Evolutionary conservation across 305 asterid species (phyloP).

Genomic region (Striga hermonthica): DNA sequence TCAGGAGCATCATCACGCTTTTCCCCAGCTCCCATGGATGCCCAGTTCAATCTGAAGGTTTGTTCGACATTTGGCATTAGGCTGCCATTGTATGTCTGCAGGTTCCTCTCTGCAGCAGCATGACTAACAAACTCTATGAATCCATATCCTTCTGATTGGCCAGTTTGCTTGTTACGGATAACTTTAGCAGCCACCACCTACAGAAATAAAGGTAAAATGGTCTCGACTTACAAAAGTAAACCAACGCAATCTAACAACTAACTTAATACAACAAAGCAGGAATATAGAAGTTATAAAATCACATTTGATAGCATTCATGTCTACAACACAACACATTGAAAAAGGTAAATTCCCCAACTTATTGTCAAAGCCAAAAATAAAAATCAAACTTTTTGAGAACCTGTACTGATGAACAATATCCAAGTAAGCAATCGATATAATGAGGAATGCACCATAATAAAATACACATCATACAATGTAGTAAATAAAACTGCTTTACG

Average conservation of each 20-base stretch:
- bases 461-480: not conserved
- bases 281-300: too few species aligned
- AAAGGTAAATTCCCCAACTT: too few species aligned
- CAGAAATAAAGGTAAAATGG: constrained; percentile 12
- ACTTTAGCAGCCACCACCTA: constrained; percentile 62
- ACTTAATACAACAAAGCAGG: too few species aligned
- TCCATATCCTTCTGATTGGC: constrained; percentile 68
- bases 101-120: constrained; percentile 64
- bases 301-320: too few species aligned
- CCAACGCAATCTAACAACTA: not conserved
- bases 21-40: constrained; percentile 78
- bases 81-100: constrained; percentile 55
- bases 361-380: too few species aligned
- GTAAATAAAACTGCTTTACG: not conserved
- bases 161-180: constrained; percentile 58
- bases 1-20: constrained; percentile 63
- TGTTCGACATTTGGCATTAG: constrained; percentile 66
- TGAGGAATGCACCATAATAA: not conserved
- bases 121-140: constrained; percentile 62
- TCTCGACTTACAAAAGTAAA: not conserved
- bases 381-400: not conserved
- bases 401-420: constrained; percentile 8
- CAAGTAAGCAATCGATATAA: not conserved
- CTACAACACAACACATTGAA: too few species aligned
- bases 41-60: constrained; percentile 71